A percentile compares a stretch with the other conserved stretches of the same genome.
phyloP scores from a whole-genome alignment of 2,329 filamentous ascomycete genomes.

The Botrytis hyacinthi region DNA sequence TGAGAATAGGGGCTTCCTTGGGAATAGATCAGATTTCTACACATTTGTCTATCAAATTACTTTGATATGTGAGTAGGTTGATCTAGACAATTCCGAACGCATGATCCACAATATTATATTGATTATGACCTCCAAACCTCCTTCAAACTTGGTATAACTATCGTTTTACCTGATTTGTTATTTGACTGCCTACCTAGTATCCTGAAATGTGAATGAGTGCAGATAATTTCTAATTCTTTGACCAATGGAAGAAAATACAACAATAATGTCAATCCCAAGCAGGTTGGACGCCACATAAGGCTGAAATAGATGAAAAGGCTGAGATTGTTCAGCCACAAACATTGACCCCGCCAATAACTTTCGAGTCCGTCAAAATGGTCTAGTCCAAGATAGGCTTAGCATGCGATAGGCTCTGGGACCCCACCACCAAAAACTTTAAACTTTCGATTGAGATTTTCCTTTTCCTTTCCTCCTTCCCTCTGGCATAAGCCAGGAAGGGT shows the following conservation, averaged over 20 bases:
- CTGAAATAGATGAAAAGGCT: background rate
- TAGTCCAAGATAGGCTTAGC: conserved; percentile 10
- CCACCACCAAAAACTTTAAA: conserved; percentile 23
- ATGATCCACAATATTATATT: background rate
- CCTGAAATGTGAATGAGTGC: background rate
- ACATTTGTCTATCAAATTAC: background rate
- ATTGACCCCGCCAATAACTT: background rate
- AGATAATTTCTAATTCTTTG: background rate
- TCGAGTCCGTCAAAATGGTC: background rate
- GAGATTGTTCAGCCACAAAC: background rate
- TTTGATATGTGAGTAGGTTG: background rate
- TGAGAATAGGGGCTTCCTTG: background rate
- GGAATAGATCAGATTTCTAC: background rate
- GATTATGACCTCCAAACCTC: background rate
- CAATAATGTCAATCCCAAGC: no score
- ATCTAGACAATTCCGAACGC: background rate
- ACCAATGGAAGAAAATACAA: background rate
- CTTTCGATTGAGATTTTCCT: conserved; percentile 17
- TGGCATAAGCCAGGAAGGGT: conserved; percentile 34
- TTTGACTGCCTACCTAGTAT: no score
- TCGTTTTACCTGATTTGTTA: background rate
- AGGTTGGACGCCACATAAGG: conserved; percentile 1
- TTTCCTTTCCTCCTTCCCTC: conserved; percentile 33
- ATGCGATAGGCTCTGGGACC: background rate
- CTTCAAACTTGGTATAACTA: background rate